Base-by-base conservation (phyloP, 768 basidiomycete genomes). In the Russula griseocarnosa region DNA sequence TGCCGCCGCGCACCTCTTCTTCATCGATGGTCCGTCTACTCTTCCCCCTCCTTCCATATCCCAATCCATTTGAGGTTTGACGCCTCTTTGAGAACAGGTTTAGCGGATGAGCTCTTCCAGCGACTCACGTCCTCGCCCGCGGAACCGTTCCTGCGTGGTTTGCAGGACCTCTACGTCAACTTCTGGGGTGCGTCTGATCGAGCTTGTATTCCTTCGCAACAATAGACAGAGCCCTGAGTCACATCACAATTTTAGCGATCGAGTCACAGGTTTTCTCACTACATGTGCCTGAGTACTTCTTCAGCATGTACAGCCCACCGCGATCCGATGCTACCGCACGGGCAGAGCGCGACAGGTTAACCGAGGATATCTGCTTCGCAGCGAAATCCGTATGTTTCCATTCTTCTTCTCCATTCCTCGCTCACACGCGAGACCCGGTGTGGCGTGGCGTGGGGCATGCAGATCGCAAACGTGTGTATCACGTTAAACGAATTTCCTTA, bases 151-250 rank as follows among this genome's bases (percentile, higher is more conserved):
- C 79, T 98, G n/a, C 82, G 82, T 65, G 83, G 80, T 4, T 74
- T 96, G 58, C 87, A 87, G 69, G 97, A 99, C 71, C 79, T 98
- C 40, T 98, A 88, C 74, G 74, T 97, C 68, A 96, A 98, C 74
- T 92, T 96, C 75, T 90, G 92, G 86, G 86, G 96, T 95, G 66
- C 61, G 92, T 75, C 32, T 11, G 40, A 53, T 28, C 56, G 44
- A 20, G 44, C 28, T 18, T 18, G 18, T 52, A 18, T 30, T 22
- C 38, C 50, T 3, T 46, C 3, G 28, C 28, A 32, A 26, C 46
- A 16, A 47, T 46, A 22, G 46, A 47, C 11, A 47, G 59, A 30
- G 46, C n/a, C 14, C 56, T 44, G 28, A 53, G 30, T 34, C 6
- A 36, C 40, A 24, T 32, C n/a, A 13, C 51, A n/a, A 28, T 24